Percentiles rank a stretch among this genome's conserved stretches.
Evolutionary conservation across 257 asterid species (phyloP).

Genomic region (Nicotiana tabacum): DNA sequence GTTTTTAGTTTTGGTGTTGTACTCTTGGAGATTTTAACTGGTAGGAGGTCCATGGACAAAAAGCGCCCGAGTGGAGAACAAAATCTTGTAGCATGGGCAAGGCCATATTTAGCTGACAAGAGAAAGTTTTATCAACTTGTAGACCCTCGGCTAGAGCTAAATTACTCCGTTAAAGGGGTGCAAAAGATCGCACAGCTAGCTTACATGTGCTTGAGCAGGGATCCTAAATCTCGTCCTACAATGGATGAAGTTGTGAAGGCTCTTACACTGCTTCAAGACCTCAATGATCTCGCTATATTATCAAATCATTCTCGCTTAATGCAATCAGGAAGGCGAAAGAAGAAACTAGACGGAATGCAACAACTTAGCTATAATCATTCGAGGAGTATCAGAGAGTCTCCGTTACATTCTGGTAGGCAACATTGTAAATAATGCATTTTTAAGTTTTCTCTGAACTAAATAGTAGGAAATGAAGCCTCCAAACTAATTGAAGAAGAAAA

Average conservation of each 20-base stretch:
- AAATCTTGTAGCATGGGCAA: slow-evolving; percentile 88
- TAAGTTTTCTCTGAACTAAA: neutral
- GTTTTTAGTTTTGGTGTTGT: slow-evolving; percentile 94
- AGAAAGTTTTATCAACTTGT: slow-evolving; percentile 77
- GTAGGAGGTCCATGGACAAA: slow-evolving; percentile 91
- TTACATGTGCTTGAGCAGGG: slow-evolving; percentile 63
- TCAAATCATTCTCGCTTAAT: slow-evolving; percentile 59
- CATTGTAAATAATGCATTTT: slow-evolving; percentile 33
- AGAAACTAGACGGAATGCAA: slow-evolving; percentile 48
- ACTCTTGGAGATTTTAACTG: slow-evolving; percentile 77
- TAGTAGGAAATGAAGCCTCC: slow-evolving; percentile 14
- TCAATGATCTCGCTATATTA: slow-evolving; percentile 67
- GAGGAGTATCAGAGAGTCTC: slow-evolving; percentile 45
- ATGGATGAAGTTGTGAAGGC: slow-evolving; percentile 84
- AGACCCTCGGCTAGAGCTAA: slow-evolving; percentile 83
- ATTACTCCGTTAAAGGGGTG: slow-evolving; percentile 80
- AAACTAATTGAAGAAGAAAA: neutral
- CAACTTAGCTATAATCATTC: slow-evolving; percentile 37
- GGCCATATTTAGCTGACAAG: slow-evolving; percentile 76
- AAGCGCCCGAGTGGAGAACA: slow-evolving; percentile 88
- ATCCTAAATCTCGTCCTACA: slow-evolving; percentile 74
- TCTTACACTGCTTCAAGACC: slow-evolving; percentile 63
- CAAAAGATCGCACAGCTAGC: slow-evolving; percentile 71
- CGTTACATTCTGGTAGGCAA: slow-evolving; percentile 42
- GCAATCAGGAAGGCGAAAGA: slow-evolving; percentile 53